Evolutionary conservation across 1,284 basidiomycete species (phyloP).

Genomic region (Ceratorhiza oryzae-sativae): DNA sequence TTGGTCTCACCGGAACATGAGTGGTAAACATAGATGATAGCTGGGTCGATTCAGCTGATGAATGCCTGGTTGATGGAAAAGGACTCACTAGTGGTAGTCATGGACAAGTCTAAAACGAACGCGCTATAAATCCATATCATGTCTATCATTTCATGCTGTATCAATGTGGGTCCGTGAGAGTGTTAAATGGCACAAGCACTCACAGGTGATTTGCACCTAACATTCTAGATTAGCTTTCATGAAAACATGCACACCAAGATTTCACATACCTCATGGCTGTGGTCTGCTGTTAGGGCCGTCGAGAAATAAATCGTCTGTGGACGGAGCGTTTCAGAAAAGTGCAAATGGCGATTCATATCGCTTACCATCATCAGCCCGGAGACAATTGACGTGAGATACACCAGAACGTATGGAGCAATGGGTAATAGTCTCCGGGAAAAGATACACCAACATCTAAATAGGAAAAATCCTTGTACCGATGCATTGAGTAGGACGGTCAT

Average conservation of each 20-base stretch:
- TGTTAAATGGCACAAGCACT: neutral
- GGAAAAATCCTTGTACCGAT: conserved; percentile 2
- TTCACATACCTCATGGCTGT: neutral
- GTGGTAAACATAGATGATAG: conserved; percentile 3
- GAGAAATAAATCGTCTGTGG: neutral
- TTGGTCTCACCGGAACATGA: neutral
- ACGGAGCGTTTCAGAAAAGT: neutral
- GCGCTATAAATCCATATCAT: conserved; percentile 5
- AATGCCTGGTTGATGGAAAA: neutral
- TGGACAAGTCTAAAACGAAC: conserved; percentile 7
- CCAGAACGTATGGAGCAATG: neutral
- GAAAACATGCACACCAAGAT: neutral
- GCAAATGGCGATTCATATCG: neutral
- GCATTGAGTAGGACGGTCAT: neutral
- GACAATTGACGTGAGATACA: neutral
- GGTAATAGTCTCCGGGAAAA: neutral
- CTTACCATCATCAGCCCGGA: neutral
- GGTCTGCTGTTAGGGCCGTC: neutral
- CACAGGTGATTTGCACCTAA: neutral
- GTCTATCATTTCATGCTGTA: neutral
- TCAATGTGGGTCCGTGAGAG: neutral
- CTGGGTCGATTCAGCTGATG: neutral
- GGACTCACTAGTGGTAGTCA: conserved; percentile 8
- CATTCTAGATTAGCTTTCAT: neutral
- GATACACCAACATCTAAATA: conserved; percentile 18